Percentiles rank a stretch among this genome's conserved stretches.
Conservation (phyloP, 2,329 filamentous ascomycete genomes). For the Epichloe typhina region DNA sequence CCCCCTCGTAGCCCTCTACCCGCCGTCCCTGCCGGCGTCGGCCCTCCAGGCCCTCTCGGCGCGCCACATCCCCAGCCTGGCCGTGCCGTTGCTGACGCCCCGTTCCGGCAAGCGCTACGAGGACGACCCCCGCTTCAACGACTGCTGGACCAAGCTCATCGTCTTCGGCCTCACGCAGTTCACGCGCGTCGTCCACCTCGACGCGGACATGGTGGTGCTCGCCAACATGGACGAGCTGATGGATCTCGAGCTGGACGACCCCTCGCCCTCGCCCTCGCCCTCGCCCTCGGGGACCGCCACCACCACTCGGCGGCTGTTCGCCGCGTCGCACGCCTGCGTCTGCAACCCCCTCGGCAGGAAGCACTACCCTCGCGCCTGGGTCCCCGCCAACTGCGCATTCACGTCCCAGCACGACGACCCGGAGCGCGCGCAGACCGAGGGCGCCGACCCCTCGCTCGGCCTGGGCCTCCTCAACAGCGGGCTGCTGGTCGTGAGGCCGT, state of each 20-base stretch:
- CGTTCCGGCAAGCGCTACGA: slow-evolving; percentile 51
- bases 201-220: slow-evolving; percentile 76
- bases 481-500: slow-evolving; percentile 44
- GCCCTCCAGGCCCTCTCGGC: slow-evolving; percentile 56
- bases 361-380: slow-evolving; percentile 67
- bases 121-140: slow-evolving; percentile 73
- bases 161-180: slow-evolving; percentile 68
- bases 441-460: slow-evolving; percentile 29
- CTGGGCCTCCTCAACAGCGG: slow-evolving; percentile 36
- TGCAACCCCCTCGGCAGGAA: slow-evolving; percentile 70
- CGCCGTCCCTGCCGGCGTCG: slow-evolving; percentile 55
- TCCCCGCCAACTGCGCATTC: slow-evolving; percentile 44
- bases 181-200: slow-evolving; percentile 67
- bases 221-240: slow-evolving; percentile 89
- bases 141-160: slow-evolving; percentile 80
- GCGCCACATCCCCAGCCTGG: slow-evolving; percentile 56
- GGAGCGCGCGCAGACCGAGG: slow-evolving; percentile 31
- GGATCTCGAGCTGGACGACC: slow-evolving; percentile 56
- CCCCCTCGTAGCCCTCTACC: slow-evolving; percentile 73
- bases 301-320: slow-evolving; percentile 41
- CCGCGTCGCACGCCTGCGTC: slow-evolving; percentile 71
- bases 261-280: no score
- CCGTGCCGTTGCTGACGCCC: slow-evolving; percentile 65
- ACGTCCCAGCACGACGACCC: slow-evolving; percentile 37
- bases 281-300: no score